Base-by-base conservation (phyloP, 2,329 filamentous ascomycete species). In the Curvularia eragrostidis region DNA sequence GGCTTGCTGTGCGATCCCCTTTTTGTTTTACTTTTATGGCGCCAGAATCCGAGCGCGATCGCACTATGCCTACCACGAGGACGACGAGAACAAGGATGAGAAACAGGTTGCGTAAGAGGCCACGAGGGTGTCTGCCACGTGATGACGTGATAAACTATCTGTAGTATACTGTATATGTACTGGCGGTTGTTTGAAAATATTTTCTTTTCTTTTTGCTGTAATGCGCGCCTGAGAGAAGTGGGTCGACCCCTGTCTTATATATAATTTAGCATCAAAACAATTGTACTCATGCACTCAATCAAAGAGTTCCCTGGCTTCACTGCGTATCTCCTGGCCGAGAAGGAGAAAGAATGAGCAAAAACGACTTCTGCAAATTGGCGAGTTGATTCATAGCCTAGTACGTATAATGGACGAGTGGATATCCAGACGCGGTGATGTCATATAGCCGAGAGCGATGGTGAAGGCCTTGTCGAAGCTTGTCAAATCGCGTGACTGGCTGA, bases 1-100 rank as follows among this genome's bases (percentile, higher is more conserved):
- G 5, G 89, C 85, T 0, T 96, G 91, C 79, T 96, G 91, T 74
- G 85, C 82, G 0, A 96, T 96, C 64, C 92, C 92, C 0, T 96
- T 89, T 73, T 75, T 91, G 24, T 96, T 97, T 78, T 96, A 89
- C 82, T 86, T 81, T 69, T 91, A 86, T 66, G 92, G 92, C 3
- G 90, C 87, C 15, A 74, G 75, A 5, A 96, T 96, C 64, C 83
- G 92, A 5, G 81, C 79, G 54, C 81, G 83, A 57, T 91, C 87
- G 69, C 89, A 86, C 75, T 96, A 87, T 71, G 92, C 92, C 0
- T 96, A 91, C 64, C 75, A 76, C 21, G 82, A 81, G 13, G 83
- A 86, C 44, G 82, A 85, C 52, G 83, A 85, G 70, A 72, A 69
- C 41, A 60, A 65, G 44, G 67, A 53, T 3, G 62, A 70, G 63